phyloP scores from a whole-genome alignment of 2,329 filamentous ascomycete species.

The Neopestalotiopsis sp. region DNA sequence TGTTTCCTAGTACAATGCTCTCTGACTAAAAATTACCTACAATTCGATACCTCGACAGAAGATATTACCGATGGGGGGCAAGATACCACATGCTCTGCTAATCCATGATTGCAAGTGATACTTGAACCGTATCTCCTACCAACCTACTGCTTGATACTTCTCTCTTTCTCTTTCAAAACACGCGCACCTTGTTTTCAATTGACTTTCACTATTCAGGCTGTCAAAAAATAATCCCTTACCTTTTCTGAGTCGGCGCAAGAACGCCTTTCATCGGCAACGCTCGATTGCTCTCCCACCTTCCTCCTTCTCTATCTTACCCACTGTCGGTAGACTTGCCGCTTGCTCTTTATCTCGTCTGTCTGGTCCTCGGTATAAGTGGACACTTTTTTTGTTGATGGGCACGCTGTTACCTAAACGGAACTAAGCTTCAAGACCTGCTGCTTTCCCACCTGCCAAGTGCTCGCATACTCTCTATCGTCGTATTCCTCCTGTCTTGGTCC shows the following conservation, averaged over 20 bases:
- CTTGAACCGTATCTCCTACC: background rate
- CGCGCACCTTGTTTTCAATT: background rate
- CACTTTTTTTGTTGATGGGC: background rate
- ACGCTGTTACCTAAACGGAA: background rate
- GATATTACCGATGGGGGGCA: background rate
- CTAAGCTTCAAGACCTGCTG: background rate
- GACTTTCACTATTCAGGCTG: background rate
- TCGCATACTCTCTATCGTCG: background rate
- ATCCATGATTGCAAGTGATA: background rate
- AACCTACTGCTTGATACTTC: background rate
- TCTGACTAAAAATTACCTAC: conserved; percentile 2
- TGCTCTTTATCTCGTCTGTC: background rate
- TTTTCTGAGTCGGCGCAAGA: background rate
- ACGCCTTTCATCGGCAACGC: background rate
- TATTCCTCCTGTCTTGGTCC: background rate
- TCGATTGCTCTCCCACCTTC: conserved; percentile 6
- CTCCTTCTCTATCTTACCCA: background rate
- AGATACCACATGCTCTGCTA: background rate
- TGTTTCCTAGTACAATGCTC: background rate
- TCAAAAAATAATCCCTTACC: background rate
- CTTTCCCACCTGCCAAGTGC: background rate
- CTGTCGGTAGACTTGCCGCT: background rate
- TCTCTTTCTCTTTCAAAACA: background rate
- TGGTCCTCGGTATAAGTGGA: background rate
- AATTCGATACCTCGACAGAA: conserved; percentile 3